Conservation (phyloP, 2,329 filamentous ascomycete genomes). For the Clarireedia monteithiana region DNA sequence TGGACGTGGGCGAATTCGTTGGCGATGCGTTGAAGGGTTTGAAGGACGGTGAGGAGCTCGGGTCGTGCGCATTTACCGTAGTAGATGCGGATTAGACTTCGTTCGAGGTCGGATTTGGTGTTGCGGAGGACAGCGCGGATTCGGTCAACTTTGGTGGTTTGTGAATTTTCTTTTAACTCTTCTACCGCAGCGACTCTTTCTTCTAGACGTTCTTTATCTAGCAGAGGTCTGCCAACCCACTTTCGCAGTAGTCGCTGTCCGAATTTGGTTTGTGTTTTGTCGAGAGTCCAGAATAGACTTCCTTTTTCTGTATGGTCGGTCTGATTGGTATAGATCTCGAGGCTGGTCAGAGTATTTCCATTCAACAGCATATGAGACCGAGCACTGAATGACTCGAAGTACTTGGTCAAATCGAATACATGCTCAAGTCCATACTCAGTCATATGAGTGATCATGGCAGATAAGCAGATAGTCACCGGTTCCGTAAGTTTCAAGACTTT, state of each 20-base stretch:
- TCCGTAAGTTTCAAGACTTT: constrained; percentile 81
- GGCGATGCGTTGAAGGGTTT: constrained; percentile 75
- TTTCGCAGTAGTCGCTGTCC: constrained; percentile 83
- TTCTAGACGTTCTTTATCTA: constrained; percentile 68
- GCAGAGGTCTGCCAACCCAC: constrained; percentile 86
- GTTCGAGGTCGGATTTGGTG: constrained; percentile 78
- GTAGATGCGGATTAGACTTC: constrained; percentile 89
- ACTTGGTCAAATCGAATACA: constrained; percentile 92
- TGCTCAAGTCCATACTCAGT: constrained; percentile 89
- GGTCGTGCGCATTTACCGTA: constrained; percentile 92
- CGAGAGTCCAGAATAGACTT: constrained; percentile 90
- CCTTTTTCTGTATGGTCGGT: constrained; percentile 81
- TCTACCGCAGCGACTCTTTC: constrained; percentile 78
- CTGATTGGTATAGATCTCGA: constrained; percentile 93
- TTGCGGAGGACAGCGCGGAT: constrained; percentile 63
- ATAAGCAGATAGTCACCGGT: constrained; percentile 82
- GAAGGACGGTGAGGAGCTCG: constrained; percentile 77
- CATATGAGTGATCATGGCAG: constrained; percentile 91
- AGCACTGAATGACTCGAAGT: constrained; percentile 93
- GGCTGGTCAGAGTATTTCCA: constrained; percentile 85
- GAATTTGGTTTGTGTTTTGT: constrained; percentile 85
- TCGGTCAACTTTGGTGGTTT: constrained; percentile 61
- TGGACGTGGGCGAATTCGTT: constrained; percentile 66
- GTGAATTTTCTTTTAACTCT: constrained; percentile 67
- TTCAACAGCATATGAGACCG: constrained; percentile 93